Percentiles rank a stretch among this genome's conserved stretches.
phyloP scores from a whole-genome alignment of 176 grass and related monocot genomes.

The Phoenix roebelenii region DNA sequence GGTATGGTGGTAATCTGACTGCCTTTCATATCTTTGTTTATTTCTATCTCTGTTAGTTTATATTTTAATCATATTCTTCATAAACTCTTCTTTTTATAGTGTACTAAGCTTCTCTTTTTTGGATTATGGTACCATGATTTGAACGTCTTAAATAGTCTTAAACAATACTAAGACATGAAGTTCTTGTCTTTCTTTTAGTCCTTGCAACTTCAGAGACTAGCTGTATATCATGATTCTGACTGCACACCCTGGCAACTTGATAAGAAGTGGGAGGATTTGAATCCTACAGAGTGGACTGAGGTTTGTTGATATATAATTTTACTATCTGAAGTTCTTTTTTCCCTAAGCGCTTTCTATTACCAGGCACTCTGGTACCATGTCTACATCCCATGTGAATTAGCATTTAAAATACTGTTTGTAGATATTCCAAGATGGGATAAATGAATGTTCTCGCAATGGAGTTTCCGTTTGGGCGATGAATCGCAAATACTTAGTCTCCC shows the following conservation, averaged over 20 bases:
- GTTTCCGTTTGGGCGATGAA: slow-evolving; percentile 55
- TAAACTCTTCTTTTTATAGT: no score
- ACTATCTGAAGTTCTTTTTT: no score
- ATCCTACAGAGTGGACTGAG: slow-evolving; percentile 76
- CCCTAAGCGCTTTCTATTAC: no score
- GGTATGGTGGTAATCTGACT: no score
- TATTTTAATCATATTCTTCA: no score
- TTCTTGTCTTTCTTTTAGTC: slow-evolving; percentile 37
- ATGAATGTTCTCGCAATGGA: slow-evolving; percentile 27
- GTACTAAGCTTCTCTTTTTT: no score
- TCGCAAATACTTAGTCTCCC: slow-evolving; percentile 75
- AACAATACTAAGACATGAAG: slow-evolving; percentile 4
- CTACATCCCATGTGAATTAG: not conserved
- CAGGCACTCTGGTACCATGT: no score
- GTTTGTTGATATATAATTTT: slow-evolving; percentile 30
- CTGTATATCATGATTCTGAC: slow-evolving; percentile 90
- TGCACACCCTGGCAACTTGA: slow-evolving; percentile 61
- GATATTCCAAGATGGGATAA: slow-evolving; percentile 91
- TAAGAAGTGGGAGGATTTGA: slow-evolving; percentile 92
- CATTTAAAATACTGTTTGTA: slow-evolving; percentile 21
- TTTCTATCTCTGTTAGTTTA: no score
- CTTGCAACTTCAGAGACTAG: slow-evolving; percentile 74
- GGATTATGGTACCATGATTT: no score
- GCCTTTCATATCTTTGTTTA: no score
- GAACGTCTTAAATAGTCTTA: no score